Conservation (phyloP, 768 basidiomycete genomes). For the Hebeloma cylindrosporum region DNA sequence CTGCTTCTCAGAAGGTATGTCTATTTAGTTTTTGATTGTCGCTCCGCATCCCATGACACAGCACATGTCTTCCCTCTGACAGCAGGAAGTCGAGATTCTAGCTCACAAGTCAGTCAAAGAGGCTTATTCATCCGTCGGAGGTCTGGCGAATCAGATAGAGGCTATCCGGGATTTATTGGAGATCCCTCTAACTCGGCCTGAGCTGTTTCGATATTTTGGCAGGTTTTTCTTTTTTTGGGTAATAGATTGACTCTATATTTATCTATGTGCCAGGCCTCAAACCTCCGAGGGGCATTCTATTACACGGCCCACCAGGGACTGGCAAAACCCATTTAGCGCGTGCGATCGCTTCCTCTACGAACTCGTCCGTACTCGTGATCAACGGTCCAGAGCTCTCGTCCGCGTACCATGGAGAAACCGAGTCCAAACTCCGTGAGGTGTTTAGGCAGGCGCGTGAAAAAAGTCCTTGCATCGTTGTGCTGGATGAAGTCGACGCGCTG, state of each 20-base stretch:
- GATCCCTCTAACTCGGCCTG: conserved; percentile 33
- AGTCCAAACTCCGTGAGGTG: conserved; percentile 84
- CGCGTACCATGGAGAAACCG: conserved; percentile 97
- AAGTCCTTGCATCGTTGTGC: conserved; percentile 89
- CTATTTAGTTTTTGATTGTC: conserved; percentile 12
- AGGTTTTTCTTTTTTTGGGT: conserved; percentile 5
- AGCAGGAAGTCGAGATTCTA: conserved; percentile 50
- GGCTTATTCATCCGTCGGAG: conserved; percentile 85
- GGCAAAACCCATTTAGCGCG: conserved; percentile 97
- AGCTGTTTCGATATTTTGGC: conserved; percentile 36
- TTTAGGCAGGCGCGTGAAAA: conserved; percentile 81
- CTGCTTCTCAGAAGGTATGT: conserved; percentile 36
- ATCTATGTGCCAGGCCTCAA: conserved; percentile 59
- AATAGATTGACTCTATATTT: conserved; percentile 3
- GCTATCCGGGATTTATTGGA: conserved; percentile 55
- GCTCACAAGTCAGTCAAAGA: conserved; percentile 42
- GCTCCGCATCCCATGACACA: conserved; percentile 15
- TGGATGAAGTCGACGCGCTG: conserved; percentile 95
- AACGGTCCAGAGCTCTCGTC: conserved; percentile 95
- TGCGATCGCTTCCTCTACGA: conserved; percentile 86
- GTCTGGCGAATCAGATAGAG: conserved; percentile 82
- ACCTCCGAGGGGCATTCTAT: conserved; percentile 91
- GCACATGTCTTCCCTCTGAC: conserved; percentile 10
- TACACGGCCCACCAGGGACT: conserved; percentile 96
- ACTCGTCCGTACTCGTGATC: conserved; percentile 86